These are phyloP conservation scores for Takashimella tepidaria DNA, from an alignment of 1,284 basidiomycete genomes.

Conservation along the genomic window DNA sequence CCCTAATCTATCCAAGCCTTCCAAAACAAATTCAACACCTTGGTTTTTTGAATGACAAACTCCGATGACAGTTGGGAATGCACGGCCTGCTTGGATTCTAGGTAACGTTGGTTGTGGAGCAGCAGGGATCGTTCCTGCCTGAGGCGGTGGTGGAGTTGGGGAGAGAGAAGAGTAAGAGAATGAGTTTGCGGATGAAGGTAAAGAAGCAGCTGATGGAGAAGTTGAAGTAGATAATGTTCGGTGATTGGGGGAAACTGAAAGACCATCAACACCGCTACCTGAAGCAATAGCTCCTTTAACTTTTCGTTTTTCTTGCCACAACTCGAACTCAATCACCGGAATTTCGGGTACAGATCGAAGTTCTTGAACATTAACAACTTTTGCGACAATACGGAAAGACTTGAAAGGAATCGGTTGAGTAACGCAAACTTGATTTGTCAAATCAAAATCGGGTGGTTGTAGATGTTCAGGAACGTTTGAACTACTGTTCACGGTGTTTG, in stretches of 20 bases:
- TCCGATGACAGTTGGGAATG: constrained; percentile 47
- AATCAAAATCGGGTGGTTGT: background rate
- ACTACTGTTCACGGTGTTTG: background rate
- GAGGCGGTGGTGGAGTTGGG: background rate
- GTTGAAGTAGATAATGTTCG: background rate
- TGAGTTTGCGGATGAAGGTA: background rate
- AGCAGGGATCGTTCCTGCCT: background rate
- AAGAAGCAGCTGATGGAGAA: background rate
- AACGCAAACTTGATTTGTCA: background rate
- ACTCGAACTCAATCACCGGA: constrained; percentile 18
- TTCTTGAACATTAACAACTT: constrained; percentile 39
- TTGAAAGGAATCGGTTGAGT: constrained; percentile 40
- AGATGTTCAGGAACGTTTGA: background rate
- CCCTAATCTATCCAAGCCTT: constrained; percentile 46
- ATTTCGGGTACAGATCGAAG: constrained; percentile 28
- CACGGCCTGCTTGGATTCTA: constrained; percentile 26
- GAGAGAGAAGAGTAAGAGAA: background rate
- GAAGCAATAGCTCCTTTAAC: background rate
- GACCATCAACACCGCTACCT: constrained; percentile 5
- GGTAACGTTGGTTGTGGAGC: constrained; percentile 1
- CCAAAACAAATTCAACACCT: constrained; percentile 48
- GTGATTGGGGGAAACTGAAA: background rate
- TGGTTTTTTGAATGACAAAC: constrained; percentile 45
- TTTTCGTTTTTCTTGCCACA: constrained; percentile 20
- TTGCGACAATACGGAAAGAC: constrained; percentile 44